Percentiles rank a stretch among this genome's conserved stretches.
Conservation (phyloP, 75 land plant species). For the Pinus tabuliformis region DNA sequence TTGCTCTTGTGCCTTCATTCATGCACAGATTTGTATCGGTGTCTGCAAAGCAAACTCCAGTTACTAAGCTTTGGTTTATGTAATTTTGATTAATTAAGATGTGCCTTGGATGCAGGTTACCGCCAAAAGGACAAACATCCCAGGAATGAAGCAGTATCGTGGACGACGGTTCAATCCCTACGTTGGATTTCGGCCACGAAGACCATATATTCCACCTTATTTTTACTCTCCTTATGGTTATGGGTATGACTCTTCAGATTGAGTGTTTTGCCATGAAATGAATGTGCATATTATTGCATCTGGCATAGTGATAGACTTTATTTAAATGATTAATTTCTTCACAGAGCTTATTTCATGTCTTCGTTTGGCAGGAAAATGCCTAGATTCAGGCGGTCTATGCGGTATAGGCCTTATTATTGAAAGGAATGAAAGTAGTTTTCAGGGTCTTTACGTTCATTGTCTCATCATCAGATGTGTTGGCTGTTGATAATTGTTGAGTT, state of each 20-base stretch:
- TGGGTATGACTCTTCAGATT: conserved; percentile 52
- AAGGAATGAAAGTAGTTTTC: conserved; percentile 6
- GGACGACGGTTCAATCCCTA: conserved; percentile 62
- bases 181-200: conserved; percentile 40
- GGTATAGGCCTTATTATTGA: conserved; percentile 76
- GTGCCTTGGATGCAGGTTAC: conserved; percentile 50
- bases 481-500: neutral
- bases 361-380: conserved; percentile 55
- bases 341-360: neutral
- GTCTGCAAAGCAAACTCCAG: no score
- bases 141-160: conserved; percentile 86
- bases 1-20: no score
- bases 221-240: conserved; percentile 69
- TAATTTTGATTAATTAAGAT: neutral
- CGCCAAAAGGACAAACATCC: conserved; percentile 84
- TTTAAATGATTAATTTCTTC: conserved; percentile 7
- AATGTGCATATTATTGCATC: conserved; percentile 15
- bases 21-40: no score
- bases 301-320: conserved; percentile 11
- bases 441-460: neutral
- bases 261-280: conserved; percentile 13
- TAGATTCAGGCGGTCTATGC: conserved; percentile 78
- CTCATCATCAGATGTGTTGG: neutral
- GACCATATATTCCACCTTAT: conserved; percentile 61
- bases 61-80: no score